A percentile compares a stretch with the other conserved stretches of the same genome.
These are phyloP conservation scores for Bertia moriformis DNA, from an alignment of 2,329 filamentous ascomycete genomes.

Conservation along the genomic window DNA sequence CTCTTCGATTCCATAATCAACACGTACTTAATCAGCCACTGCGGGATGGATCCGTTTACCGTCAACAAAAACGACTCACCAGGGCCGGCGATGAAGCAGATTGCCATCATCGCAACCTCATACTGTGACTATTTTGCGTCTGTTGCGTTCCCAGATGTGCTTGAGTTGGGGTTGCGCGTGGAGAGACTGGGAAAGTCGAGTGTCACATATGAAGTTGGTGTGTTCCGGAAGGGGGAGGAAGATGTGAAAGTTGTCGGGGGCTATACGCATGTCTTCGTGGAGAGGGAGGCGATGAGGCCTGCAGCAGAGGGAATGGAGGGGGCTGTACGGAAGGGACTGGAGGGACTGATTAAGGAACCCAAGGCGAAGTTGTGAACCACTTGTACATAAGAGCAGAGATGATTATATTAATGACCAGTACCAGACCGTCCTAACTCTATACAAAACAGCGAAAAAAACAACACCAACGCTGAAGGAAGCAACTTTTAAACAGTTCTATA, in stretches of 20 bases:
- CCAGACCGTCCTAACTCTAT: too few relatives aligned
- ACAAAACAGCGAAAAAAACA: too few relatives aligned
- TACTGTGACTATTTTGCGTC: conserved; percentile 76
- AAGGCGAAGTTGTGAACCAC: neutral
- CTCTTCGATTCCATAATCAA: conserved; percentile 87
- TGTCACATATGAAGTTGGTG: conserved; percentile 76
- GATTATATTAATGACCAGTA: too few relatives aligned
- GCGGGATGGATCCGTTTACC: conserved; percentile 47
- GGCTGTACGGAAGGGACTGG: conserved; percentile 40
- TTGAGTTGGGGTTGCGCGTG: conserved; percentile 71
- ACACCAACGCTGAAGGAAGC: too few relatives aligned
- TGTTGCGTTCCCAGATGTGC: conserved; percentile 65
- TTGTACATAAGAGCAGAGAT: too few relatives aligned
- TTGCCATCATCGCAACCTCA: conserved; percentile 73
- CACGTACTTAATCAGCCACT: conserved; percentile 69
- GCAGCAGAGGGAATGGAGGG: conserved; percentile 46
- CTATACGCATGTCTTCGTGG: conserved; percentile 81
- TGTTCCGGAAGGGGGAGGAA: conserved; percentile 65
- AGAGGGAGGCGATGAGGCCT: conserved; percentile 57
- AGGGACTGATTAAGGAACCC: conserved; percentile 26
- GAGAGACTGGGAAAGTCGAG: conserved; percentile 74
- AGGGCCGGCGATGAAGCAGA: conserved; percentile 45
- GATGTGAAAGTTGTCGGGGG: conserved; percentile 71
- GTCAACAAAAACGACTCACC: neutral
- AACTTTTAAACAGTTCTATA: too few relatives aligned